A percentile compares a stretch with the other conserved stretches of the same genome.
Evolutionary conservation across 345 rosid species (phyloP).

Genomic region (Rhizophora mangle): DNA sequence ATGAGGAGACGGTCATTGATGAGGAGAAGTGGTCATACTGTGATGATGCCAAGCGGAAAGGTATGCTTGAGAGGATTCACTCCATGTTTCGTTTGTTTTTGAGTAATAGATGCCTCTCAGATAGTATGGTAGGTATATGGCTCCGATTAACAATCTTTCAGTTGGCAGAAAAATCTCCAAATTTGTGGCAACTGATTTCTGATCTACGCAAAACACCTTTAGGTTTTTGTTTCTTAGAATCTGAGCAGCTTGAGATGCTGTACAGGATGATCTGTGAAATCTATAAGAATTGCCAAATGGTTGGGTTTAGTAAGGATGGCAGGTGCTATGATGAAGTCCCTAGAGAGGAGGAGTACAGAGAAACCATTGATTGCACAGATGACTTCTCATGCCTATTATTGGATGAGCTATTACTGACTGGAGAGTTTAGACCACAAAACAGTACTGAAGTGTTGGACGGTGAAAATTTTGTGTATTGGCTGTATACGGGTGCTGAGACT

Average conservation of each 20-base stretch:
- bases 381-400: constrained; percentile 5
- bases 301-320: neutral
- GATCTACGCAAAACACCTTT: neutral
- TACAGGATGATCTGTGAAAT: too few species aligned
- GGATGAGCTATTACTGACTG: neutral
- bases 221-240: neutral
- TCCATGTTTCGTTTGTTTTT: neutral
- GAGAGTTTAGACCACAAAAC: neutral
- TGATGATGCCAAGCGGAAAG: constrained; percentile 1
- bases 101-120: neutral
- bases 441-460: neutral
- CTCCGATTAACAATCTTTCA: neutral
- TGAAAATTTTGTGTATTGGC: neutral
- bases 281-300: neutral
- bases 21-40: constrained; percentile 3
- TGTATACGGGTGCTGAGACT: neutral
- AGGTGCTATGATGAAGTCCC: neutral
- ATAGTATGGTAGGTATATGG: neutral
- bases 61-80: neutral
- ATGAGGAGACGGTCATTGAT: neutral
- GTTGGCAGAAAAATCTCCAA: neutral
- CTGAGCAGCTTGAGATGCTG: neutral
- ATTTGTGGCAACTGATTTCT: neutral
- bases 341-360: neutral
- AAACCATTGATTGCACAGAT: neutral